Base-by-base conservation (phyloP, 768 basidiomycete species). In the Mycena galopus region DNA sequence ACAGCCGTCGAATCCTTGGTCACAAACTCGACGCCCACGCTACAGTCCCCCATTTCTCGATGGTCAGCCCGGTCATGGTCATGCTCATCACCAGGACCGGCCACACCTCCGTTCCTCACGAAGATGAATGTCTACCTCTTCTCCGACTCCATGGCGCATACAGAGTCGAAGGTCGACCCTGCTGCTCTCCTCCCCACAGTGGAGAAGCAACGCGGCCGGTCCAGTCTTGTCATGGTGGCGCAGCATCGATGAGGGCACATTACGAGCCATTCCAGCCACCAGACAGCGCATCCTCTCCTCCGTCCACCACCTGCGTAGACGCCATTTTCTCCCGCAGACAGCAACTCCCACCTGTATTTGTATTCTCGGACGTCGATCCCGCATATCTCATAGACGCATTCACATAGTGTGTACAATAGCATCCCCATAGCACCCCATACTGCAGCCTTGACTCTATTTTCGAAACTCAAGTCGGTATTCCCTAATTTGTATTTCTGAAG, bases 1-100 rank as follows among this genome's bases (percentile, higher is more conserved):
- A 65, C 69, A 5, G 69, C 69, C 14, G 47, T 67, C 66, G 66
- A 75, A 32, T 59, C 66, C n/a, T 27, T 71, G 8, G 21, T 56
- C 19, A 30, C 58, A 23, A 50, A 35, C 29, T 71, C 61, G 32
- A 56, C 56, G 4, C 39, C 63, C n/a, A 58, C 53, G 14, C 29
- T 56, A 21, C 39, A 39, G 17, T 59, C 72, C 63, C 44, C 65
- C 17, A 42, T 27, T 5, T 65, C 51, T 9, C 50, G 51, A 32
- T 62, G 42, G 25, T 53, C 42, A 0, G 30, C 21, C 39, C 66
- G 61, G 14, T 60, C 70, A 37, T 71, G 63, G 70, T 55, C 69
- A 12, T 42, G 12, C 27, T n/a, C 64, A 3, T 65, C 64, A 19
- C 64, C 63, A 8, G 57, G 37, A 10, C 63, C 64, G 8, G 21